Evolutionary conservation across 495 filamentous ascomycete species (phyloP), one percentile per base, ranked within the genome.

Genomic region (Pyrenopolyporus hunteri): DNA sequence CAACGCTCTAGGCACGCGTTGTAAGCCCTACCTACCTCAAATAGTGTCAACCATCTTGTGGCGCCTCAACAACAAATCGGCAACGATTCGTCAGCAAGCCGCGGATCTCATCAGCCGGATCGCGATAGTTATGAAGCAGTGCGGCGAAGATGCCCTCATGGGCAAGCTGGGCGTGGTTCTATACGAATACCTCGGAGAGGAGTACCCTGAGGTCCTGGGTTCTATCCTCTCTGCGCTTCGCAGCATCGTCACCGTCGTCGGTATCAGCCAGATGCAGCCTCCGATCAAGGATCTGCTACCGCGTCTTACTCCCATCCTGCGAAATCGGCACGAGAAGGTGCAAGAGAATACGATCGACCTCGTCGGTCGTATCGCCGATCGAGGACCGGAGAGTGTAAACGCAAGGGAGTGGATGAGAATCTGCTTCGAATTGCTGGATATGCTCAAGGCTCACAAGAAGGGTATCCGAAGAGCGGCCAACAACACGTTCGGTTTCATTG

Each of bases 281-380:
- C 93, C 95, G n/a, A 97, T 99, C 73, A 90, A 92, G 61, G 95
- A 99, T 69, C 84, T 99, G 6, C 85, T 99, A 3, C 95, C 95
- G 7, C 91, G 95, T 22, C 85, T 99, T 17, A 98, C 94, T 1
- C 94, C 94, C 11, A 98, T 98, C 69, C 81, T 99, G 40, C 91
- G 95, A 50, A 99, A 99, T 76, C 90, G 95, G 42, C 95, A 99
- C 80, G 95, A 99, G 73, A 99, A 99, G 75, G 95, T 99, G 33
- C 95, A 99, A 73, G 95, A 99, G 66, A 99, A 99, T 75, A 97
- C 94, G n/a, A 98, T 99, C 67, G 95, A 99, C 71, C 82, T 99
- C 3, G 94, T 99, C 37, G 95, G 95, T 62, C 94, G 95, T 81
- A 98, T 98, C 66, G 95, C 95, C 33, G 95, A 99, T 73, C 89